Base-by-base conservation (phyloP, 495 filamentous ascomycete genomes). In the Penicillium argentinense region DNA sequence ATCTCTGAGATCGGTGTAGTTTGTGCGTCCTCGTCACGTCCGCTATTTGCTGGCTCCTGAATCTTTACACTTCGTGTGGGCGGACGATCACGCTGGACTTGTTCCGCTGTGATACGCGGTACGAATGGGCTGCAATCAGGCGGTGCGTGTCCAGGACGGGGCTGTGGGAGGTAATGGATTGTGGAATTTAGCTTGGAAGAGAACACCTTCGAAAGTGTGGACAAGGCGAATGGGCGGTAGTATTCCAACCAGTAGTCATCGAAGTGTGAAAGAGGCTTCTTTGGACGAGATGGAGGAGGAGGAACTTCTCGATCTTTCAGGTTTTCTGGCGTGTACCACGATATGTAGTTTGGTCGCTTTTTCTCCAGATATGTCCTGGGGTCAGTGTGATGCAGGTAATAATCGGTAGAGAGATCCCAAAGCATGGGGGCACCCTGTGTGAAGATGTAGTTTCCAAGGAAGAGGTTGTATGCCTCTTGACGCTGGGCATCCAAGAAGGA, bases 221-320 rank as follows among this genome's bases (percentile, higher is more conserved):
- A 93, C 4, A 97, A 64, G 0, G 86, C 84, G 11, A 86, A 76
- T 1, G 93, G 95, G 7, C 90, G 83, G 63, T 98, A 98, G 60
- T 96, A 97, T 54, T 97, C 93, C n/a, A 92, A 74, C 95, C 95
- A 98, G 65, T 95, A 97, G 58, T 97, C 92, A 55, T 98, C 93
- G 49, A 88, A 89, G 37, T 78, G 82, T 4, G 77, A 75, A 12
- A 92, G 67, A 3, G 81, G 74, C 26, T 84, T 83, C 25, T 69
- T 69, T 3, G 68, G 66, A 23, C 68, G 57, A 16, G 70, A 49
- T 33, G 71, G 72, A n/a, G 77, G 74, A 22, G 73, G 67, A 5
- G 80, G 80, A 17, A 88, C 57, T 18, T 76, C 75, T 53, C 77
- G 67, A 19, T 77, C 66, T 40, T 86, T 75, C 4, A 98, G 77